A percentile compares a stretch with the other conserved stretches of the same genome.
These are phyloP conservation scores for Novymonas esmeraldas DNA, from an alignment of 208 protist species.

Conservation along the genomic window DNA sequence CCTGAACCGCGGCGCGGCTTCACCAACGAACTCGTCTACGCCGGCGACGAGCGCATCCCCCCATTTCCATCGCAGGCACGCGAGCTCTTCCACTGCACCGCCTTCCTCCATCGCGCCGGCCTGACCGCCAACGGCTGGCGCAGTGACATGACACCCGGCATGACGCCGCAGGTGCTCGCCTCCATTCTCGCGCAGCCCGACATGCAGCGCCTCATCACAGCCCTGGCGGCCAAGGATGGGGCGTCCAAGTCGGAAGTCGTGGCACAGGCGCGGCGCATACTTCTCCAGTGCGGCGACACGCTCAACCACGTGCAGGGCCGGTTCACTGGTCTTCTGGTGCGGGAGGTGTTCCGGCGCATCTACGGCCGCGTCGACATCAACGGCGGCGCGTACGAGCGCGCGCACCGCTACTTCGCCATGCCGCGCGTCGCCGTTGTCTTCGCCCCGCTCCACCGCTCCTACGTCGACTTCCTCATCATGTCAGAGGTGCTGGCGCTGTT, in stretches of 20 bases:
- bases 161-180: slow-evolving; percentile 48
- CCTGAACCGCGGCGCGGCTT: slow-evolving; percentile 52
- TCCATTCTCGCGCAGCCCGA: slow-evolving; percentile 63
- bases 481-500: slow-evolving; percentile 78
- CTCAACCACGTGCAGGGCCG: slow-evolving; percentile 66
- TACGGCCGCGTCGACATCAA: slow-evolving; percentile 78
- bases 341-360: slow-evolving; percentile 56
- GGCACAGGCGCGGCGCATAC: slow-evolving; percentile 58
- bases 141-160: slow-evolving; percentile 42
- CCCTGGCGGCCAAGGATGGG: slow-evolving; percentile 47
- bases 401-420: slow-evolving; percentile 47
- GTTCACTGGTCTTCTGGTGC: slow-evolving; percentile 57
- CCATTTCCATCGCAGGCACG: slow-evolving; percentile 38
- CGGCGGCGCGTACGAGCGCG: slow-evolving; percentile 51
- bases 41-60: slow-evolving; percentile 38
- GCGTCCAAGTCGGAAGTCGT: slow-evolving; percentile 38
- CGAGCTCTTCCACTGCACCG: slow-evolving; percentile 23
- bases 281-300: slow-evolving; percentile 77
- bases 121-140: slow-evolving; percentile 47
- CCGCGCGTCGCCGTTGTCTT: slow-evolving; percentile 70
- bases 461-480: slow-evolving; percentile 91
- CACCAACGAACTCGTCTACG: slow-evolving; percentile 65
- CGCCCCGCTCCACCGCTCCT: slow-evolving; percentile 81
- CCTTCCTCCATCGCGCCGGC: slow-evolving; percentile 55
- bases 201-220: slow-evolving; percentile 51